A percentile compares a stretch with the other conserved stretches of the same genome.
These are phyloP conservation scores for Botryotinia globosa DNA, from an alignment of 2,329 filamentous ascomycete genomes.

Conservation along the genomic window DNA sequence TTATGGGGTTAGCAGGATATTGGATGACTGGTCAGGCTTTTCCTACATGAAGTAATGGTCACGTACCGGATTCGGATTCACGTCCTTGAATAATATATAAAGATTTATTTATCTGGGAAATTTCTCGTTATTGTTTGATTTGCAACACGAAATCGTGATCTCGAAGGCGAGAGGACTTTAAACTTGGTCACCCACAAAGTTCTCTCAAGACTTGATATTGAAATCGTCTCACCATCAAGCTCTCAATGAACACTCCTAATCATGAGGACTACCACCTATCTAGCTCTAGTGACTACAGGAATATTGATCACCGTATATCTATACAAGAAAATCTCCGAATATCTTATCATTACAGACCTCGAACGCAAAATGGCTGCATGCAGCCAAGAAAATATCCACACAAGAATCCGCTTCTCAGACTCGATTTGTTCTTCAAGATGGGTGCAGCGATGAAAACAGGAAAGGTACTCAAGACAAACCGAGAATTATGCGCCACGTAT, in stretches of 20 bases:
- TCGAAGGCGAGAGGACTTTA: no score
- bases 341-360: neutral
- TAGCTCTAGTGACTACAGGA: neutral
- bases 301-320: neutral
- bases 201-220: neutral
- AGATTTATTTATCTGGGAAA: neutral
- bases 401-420: neutral
- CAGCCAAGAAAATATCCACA: neutral
- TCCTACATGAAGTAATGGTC: neutral
- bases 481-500: neutral
- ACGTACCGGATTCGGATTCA: neutral
- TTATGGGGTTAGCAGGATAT: neutral
- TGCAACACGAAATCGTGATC: neutral
- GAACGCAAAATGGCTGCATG: neutral
- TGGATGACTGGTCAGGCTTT: neutral
- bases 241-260: neutral
- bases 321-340: neutral
- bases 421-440: neutral
- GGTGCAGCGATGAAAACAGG: neutral
- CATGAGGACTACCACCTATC: neutral
- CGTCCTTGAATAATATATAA: constrained; percentile 10
- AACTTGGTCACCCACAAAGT: neutral
- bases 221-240: neutral
- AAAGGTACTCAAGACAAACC: neutral
- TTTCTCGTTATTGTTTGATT: neutral